Percentiles rank a stretch among this genome's conserved stretches.
Evolutionary conservation across 345 rosid species (phyloP).

Genomic region (Euphorbia peplus): DNA sequence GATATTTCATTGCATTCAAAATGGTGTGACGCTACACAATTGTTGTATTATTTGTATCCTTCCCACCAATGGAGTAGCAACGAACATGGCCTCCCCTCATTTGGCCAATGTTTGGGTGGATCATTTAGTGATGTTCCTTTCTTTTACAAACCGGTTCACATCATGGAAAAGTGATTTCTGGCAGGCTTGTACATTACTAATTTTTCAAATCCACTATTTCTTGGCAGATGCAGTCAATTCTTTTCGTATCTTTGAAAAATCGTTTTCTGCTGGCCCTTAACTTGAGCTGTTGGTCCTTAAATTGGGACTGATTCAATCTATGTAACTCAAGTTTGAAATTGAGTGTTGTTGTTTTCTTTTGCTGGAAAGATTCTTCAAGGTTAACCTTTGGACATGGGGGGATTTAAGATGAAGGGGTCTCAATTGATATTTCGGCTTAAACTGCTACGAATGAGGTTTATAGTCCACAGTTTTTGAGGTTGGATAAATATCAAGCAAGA

Average conservation of each 20-base stretch:
- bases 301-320: too few relatives aligned
- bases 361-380: neutral
- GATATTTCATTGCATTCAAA: neutral
- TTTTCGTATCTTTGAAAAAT: neutral
- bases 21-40: neutral
- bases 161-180: neutral
- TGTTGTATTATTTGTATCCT: neutral
- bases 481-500: neutral
- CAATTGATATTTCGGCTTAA: neutral
- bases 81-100: neutral
- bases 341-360: neutral
- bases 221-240: neutral
- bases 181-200: neutral
- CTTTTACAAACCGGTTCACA: neutral
- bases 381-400: neutral
- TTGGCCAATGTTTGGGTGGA: neutral
- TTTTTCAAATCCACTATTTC: too few relatives aligned
- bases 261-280: neutral
- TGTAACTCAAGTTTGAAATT: neutral
- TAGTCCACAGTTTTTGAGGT: neutral
- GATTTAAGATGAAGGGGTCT: neutral
- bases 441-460: neutral
- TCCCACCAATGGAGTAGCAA: neutral
- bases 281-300: too few relatives aligned
- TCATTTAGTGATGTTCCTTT: neutral